Evolutionary conservation across 2,329 filamentous ascomycete genomes (phyloP).

Genomic region (Raffaelea arxii): DNA sequence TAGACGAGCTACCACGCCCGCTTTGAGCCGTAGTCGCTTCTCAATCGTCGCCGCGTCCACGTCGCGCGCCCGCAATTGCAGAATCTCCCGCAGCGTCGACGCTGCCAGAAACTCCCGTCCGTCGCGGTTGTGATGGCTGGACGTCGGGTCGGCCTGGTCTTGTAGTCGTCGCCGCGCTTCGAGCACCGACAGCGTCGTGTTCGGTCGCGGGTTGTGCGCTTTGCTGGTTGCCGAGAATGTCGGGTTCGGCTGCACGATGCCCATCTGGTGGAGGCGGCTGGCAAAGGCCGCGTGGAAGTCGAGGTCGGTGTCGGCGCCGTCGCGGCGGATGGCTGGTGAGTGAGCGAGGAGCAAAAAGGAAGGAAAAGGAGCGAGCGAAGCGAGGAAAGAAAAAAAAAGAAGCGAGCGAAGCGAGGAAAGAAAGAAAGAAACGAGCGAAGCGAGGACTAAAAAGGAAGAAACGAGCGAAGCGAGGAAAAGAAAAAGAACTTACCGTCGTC

Average conservation of each 20-base stretch:
- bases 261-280: slow-evolving; percentile 42
- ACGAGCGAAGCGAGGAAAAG: neutral
- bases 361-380: slow-evolving; percentile 1
- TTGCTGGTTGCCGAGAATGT: slow-evolving; percentile 32
- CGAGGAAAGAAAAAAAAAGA: neutral
- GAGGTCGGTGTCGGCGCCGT: slow-evolving; percentile 31
- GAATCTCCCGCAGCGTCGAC: slow-evolving; percentile 33
- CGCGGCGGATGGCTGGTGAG: slow-evolving; percentile 27
- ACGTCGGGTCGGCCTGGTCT: slow-evolving; percentile 29
- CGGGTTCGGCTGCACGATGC: slow-evolving; percentile 43
- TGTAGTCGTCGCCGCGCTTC: slow-evolving; percentile 37
- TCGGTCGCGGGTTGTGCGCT: slow-evolving; percentile 22
- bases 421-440: neutral
- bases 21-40: slow-evolving; percentile 31
- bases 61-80: slow-evolving; percentile 33
- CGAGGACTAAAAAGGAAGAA: neutral
- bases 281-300: slow-evolving; percentile 32
- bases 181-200: slow-evolving; percentile 38
- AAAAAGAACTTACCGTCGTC: slow-evolving; percentile 3
- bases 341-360: neutral
- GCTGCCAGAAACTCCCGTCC: slow-evolving; percentile 39
- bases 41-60: slow-evolving; percentile 32
- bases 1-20: slow-evolving; percentile 34
- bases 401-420: neutral
- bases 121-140: too few relatives aligned